A percentile compares a stretch with the other conserved stretches of the same genome.
Conservation (phyloP, 2,329 filamentous ascomycete species). For the Parafenestella ontariensis region DNA sequence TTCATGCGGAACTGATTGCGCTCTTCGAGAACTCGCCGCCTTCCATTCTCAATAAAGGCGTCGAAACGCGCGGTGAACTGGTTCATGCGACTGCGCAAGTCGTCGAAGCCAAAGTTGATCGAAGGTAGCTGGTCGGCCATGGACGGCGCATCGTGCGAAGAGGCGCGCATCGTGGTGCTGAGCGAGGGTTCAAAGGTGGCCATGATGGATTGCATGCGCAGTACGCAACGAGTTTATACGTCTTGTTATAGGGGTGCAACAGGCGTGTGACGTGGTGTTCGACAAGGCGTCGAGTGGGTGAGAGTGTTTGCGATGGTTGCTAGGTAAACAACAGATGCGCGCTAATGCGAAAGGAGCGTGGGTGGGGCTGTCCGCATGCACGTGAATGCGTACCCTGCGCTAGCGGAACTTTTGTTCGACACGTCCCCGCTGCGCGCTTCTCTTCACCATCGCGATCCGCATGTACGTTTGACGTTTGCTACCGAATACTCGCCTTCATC, state of each 20-base stretch:
- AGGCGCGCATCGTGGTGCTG: conserved; percentile 68
- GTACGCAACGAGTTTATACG: neutral
- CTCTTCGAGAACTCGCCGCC: conserved; percentile 89
- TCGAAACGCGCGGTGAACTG: conserved; percentile 92
- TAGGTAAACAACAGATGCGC: conserved; percentile 35
- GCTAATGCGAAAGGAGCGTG: conserved; percentile 14
- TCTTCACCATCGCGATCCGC: conserved; percentile 10
- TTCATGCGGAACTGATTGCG: conserved; percentile 93
- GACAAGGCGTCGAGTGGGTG: conserved; percentile 8
- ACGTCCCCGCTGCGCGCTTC: conserved; percentile 9
- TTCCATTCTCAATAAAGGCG: conserved; percentile 88
- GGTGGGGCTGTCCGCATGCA: conserved; percentile 23
- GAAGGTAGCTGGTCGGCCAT: conserved; percentile 82
- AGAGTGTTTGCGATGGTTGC: conserved; percentile 32
- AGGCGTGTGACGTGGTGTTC: conserved; percentile 26
- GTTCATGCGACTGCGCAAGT: conserved; percentile 92
- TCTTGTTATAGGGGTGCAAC: conserved; percentile 3
- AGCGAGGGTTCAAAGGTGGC: conserved; percentile 73
- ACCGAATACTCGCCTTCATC: neutral
- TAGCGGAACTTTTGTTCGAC: conserved; percentile 29
- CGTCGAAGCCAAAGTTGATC: conserved; percentile 95
- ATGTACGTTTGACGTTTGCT: neutral
- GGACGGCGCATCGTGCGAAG: conserved; percentile 66
- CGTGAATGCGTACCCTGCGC: conserved; percentile 39
- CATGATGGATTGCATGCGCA: conserved; percentile 51